These are phyloP conservation scores for Aureobasidium zeae DNA, from an alignment of 2,329 filamentous ascomycete genomes.

Conservation along the genomic window DNA sequence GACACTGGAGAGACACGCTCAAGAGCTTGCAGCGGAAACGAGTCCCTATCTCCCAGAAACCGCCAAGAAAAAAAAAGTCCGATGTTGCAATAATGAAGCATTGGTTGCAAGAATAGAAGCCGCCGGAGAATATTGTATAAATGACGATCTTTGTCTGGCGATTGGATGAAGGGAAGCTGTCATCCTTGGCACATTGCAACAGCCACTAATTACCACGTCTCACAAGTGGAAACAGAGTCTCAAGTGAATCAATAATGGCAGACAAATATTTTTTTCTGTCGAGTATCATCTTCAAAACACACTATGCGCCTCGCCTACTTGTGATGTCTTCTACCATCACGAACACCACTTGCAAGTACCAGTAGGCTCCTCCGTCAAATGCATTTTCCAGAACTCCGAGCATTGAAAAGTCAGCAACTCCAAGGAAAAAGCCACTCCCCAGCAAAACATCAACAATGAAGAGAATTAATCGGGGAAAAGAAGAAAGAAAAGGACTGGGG, in stretches of 20 bases:
- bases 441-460: constrained; percentile 8
- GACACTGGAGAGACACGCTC: neutral
- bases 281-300: constrained; percentile 3
- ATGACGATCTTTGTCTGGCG: constrained; percentile 6
- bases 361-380: neutral
- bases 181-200: neutral
- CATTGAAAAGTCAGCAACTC: constrained; percentile 7
- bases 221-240: neutral
- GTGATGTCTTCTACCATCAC: constrained; percentile 9
- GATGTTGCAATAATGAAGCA: constrained; percentile 9
- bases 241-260: constrained; percentile 1
- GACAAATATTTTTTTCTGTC: constrained; percentile 1
- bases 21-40: constrained; percentile 6
- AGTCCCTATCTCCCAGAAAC: too few relatives aligned
- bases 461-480: constrained; percentile 4
- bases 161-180: neutral
- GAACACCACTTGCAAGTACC: constrained; percentile 7
- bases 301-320: neutral
- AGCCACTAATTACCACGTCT: too few relatives aligned
- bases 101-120: constrained; percentile 14
- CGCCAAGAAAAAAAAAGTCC: neutral
- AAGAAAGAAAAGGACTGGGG: neutral
- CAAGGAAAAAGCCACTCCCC: constrained; percentile 1
- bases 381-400: constrained; percentile 13
- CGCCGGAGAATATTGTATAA: constrained; percentile 8